These are phyloP conservation scores for Aspergillus amoenus DNA, from an alignment of 2,329 filamentous ascomycete species.

Conservation along the genomic window DNA sequence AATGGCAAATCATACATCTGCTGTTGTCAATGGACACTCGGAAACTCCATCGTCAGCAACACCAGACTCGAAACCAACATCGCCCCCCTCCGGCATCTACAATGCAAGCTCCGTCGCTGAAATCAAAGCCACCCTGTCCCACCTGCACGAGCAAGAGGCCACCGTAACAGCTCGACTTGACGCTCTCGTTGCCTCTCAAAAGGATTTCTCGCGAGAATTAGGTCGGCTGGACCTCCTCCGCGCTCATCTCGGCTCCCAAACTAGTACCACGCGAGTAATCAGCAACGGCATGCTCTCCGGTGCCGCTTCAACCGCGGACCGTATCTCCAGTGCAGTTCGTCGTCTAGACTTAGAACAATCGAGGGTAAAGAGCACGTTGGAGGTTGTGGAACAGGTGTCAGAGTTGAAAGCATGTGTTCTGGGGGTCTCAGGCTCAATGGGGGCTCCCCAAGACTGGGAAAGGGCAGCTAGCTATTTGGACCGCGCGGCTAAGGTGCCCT, in stretches of 20 bases:
- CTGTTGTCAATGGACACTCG: slow-evolving; percentile 29
- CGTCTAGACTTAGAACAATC: slow-evolving; percentile 87
- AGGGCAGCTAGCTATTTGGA: slow-evolving; percentile 87
- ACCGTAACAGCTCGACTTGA: slow-evolving; percentile 72
- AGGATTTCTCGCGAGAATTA: slow-evolving; percentile 82
- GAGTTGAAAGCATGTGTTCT: slow-evolving; percentile 96
- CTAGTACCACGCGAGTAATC: slow-evolving; percentile 76
- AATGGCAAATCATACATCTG: slow-evolving; percentile 21
- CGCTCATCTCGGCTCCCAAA: slow-evolving; percentile 83
- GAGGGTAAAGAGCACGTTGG: slow-evolving; percentile 83
- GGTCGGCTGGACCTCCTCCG: slow-evolving; percentile 84
- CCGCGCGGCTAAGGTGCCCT: slow-evolving; percentile 76
- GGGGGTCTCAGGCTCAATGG: slow-evolving; percentile 94
- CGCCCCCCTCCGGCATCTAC: slow-evolving; percentile 51
- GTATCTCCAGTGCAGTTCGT: slow-evolving; percentile 83
- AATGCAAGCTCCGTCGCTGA: slow-evolving; percentile 74
- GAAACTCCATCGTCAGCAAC: slow-evolving; percentile 6
- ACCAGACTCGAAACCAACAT: slow-evolving; percentile 11
- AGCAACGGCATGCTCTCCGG: slow-evolving; percentile 87
- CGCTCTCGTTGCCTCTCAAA: slow-evolving; percentile 75
- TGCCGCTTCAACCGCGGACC: slow-evolving; percentile 79
- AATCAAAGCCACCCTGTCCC: slow-evolving; percentile 72
- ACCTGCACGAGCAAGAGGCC: slow-evolving; percentile 74
- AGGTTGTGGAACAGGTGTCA: slow-evolving; percentile 91
- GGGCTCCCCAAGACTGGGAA: slow-evolving; percentile 97